Conservation (phyloP, 805 yeast genomes). For the Wickerhamiella kurtzmanii region DNA sequence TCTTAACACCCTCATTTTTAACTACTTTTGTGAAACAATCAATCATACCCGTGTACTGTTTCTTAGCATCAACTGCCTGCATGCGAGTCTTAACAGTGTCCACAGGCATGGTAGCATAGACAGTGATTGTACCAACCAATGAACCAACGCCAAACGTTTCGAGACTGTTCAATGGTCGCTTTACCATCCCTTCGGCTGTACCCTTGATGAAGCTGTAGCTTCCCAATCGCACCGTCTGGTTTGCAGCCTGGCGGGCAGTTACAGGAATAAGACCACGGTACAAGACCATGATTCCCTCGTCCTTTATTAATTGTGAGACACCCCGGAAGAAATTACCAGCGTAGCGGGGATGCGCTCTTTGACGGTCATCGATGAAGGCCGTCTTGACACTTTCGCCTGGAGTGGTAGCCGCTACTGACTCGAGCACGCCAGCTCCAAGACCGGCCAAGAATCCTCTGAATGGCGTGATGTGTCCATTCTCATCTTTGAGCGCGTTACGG, state of each 20-base stretch:
- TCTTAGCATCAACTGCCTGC: constrained; percentile 78
- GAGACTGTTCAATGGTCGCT: constrained; percentile 58
- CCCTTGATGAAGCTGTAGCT: constrained; percentile 79
- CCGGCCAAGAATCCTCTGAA: constrained; percentile 92
- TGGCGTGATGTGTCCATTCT: constrained; percentile 76
- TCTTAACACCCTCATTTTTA: constrained; percentile 73
- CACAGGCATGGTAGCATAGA: constrained; percentile 84
- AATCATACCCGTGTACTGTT: constrained; percentile 56
- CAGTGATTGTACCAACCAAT: constrained; percentile 76
- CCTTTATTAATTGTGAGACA: constrained; percentile 49
- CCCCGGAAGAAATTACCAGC: constrained; percentile 44
- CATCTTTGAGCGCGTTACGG: constrained; percentile 62
- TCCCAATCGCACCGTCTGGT: constrained; percentile 88
- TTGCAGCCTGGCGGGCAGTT: constrained; percentile 88
- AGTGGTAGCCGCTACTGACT: constrained; percentile 85
- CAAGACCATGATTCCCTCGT: constrained; percentile 70
- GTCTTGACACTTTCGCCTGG: constrained; percentile 96
- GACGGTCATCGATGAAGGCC: constrained; percentile 87
- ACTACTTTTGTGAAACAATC: constrained; percentile 73
- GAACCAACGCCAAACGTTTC: constrained; percentile 84
- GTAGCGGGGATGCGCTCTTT: constrained; percentile 61
- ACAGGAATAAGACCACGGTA: constrained; percentile 89
- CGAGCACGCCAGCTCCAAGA: constrained; percentile 91
- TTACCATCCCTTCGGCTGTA: constrained; percentile 11
- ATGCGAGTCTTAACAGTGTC: constrained; percentile 93